These are phyloP conservation scores for Globisporangium cederbergense DNA, from an alignment of 352 stramenopile species.

Conservation along the genomic window DNA sequence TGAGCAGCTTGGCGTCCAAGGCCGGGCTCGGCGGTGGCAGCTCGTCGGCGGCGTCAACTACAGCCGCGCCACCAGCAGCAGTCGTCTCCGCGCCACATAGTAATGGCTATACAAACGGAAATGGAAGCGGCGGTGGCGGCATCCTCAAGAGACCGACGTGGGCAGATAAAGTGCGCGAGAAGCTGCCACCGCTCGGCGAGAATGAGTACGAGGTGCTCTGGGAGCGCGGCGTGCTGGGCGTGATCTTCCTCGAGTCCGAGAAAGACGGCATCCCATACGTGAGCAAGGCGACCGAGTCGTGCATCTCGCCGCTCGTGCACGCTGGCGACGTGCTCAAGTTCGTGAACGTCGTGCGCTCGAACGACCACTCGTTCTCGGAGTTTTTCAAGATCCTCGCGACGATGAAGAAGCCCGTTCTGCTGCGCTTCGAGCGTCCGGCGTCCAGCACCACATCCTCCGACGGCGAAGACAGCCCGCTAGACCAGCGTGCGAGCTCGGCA, in stretches of 20 bases:
- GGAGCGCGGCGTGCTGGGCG: conserved; percentile 81
- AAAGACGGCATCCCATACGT: conserved; percentile 85
- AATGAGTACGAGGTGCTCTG: conserved; percentile 88
- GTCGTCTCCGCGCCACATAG: conserved; percentile 9
- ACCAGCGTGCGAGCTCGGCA: conserved; percentile 42
- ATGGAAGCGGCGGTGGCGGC: conserved; percentile 7
- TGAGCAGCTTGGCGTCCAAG: conserved; percentile 39
- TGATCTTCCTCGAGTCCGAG: conserved; percentile 87
- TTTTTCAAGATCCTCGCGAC: conserved; percentile 90
- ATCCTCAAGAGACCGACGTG: conserved; percentile 44
- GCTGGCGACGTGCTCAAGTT: conserved; percentile 81
- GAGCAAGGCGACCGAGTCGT: conserved; percentile 84
- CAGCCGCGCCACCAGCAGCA: conserved; percentile 14
- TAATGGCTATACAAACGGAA: conserved; percentile 12
- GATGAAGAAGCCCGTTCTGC: conserved; percentile 87
- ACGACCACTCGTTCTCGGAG: conserved; percentile 85
- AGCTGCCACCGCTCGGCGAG: conserved; percentile 64
- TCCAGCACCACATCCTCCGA: conserved; percentile 47
- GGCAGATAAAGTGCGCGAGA: conserved; percentile 79
- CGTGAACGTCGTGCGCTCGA: conserved; percentile 82
- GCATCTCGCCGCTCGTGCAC: conserved; percentile 65
- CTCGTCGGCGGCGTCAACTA: conserved; percentile 21
- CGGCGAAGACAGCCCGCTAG: conserved; percentile 39
- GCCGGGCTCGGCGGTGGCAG: conserved; percentile 33
- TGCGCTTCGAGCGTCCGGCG: conserved; percentile 72